Conservation (phyloP, 805 yeast species). For the Wickerhamomyces chambardii region DNA sequence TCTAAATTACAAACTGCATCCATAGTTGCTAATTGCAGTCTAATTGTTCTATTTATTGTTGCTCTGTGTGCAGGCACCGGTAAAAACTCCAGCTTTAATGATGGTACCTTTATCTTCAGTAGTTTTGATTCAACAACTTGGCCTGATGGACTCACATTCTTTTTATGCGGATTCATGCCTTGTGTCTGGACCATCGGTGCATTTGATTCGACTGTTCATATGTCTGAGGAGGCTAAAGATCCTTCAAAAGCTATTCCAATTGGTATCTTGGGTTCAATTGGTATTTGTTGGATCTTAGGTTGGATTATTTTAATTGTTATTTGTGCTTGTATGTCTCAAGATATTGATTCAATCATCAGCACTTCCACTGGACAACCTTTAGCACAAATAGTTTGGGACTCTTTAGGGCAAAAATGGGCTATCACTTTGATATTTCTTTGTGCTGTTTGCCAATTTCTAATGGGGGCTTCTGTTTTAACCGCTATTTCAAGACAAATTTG, state of each 20-base stretch:
- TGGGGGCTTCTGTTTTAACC: constrained; percentile 50
- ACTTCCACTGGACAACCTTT: constrained; percentile 46
- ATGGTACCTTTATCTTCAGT: constrained; percentile 47
- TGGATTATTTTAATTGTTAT: constrained; percentile 42
- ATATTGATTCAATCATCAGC: constrained; percentile 27
- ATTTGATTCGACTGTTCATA: constrained; percentile 59
- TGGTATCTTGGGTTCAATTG: constrained; percentile 44
- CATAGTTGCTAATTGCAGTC: constrained; percentile 37
- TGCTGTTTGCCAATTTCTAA: constrained; percentile 48
- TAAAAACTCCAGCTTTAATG: constrained; percentile 29
- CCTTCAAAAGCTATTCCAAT: constrained; percentile 53
- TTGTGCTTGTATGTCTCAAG: constrained; percentile 41
- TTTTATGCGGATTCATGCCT: constrained; percentile 48
- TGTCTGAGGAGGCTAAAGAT: constrained; percentile 58
- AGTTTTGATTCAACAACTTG: constrained; percentile 43
- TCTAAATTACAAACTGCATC: constrained; percentile 52
- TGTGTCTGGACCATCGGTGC: constrained; percentile 67
- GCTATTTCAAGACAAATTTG: constrained; percentile 59
- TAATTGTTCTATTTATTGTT: constrained; percentile 41
- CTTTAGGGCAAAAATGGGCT: constrained; percentile 57
- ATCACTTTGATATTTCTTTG: constrained; percentile 50
- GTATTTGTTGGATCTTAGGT: constrained; percentile 46
- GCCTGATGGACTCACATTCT: constrained; percentile 50
- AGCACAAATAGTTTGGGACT: constrained; percentile 52
- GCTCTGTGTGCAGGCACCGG: constrained; percentile 50